Evolutionary conservation across 306 rosid species (phyloP).

Genomic region (Luffa acutangula): DNA sequence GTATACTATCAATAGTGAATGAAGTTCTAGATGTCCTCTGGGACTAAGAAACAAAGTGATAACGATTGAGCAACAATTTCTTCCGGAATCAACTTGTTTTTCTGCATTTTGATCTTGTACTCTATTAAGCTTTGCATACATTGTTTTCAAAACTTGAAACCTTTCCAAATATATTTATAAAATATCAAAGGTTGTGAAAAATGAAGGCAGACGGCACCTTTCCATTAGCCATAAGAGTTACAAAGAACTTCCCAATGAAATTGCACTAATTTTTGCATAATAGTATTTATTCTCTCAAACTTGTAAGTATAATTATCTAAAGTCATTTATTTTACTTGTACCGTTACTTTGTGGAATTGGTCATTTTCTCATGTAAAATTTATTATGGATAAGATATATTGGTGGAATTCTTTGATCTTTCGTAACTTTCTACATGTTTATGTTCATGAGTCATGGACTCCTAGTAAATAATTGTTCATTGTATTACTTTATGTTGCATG

Average conservation of each 20-base stretch:
- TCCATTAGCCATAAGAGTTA: background rate
- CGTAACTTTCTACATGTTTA: background rate
- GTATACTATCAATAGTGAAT: background rate
- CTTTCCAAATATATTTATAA: background rate
- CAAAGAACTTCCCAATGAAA: background rate
- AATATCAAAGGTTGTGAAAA: background rate
- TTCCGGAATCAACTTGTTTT: background rate
- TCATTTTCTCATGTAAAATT: background rate
- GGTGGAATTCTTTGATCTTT: background rate
- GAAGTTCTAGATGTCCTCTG: background rate
- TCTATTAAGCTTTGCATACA: background rate
- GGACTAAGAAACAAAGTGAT: background rate
- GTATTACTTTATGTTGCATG: background rate
- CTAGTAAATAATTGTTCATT: background rate
- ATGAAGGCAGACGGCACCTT: background rate
- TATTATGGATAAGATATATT: background rate
- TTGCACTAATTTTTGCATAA: background rate
- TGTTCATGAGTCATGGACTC: background rate
- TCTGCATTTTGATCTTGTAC: conserved; percentile 5
- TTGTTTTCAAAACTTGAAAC: background rate
- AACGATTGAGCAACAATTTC: background rate
- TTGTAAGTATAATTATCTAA: background rate
- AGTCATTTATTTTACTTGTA: background rate
- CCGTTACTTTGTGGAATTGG: background rate
- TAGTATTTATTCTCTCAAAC: background rate